phyloP scores from a whole-genome alignment of 2,329 filamentous ascomycete genomes.

The Apiospora arundinis region DNA sequence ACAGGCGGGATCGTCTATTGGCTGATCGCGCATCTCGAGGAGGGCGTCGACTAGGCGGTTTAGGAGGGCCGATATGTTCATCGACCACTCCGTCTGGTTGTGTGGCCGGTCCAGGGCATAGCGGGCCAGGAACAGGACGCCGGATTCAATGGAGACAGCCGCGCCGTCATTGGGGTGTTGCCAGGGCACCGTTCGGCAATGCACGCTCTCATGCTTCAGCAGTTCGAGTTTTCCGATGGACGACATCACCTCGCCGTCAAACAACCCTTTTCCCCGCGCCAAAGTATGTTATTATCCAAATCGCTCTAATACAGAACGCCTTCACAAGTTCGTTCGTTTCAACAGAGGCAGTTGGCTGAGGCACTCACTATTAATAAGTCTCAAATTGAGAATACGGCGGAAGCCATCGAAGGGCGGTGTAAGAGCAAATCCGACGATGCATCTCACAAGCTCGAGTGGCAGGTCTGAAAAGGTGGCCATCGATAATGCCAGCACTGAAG shows the following conservation, averaged over 20 bases:
- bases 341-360: background rate
- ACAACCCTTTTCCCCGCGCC: background rate
- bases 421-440: background rate
- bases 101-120: background rate
- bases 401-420: background rate
- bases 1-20: background rate
- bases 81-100: background rate
- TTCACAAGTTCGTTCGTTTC: too few species aligned
- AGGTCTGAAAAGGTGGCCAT: background rate
- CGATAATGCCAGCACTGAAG: too few species aligned
- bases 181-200: background rate
- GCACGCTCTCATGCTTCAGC: background rate
- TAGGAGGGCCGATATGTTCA: background rate
- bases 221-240: background rate
- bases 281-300: too few species aligned
- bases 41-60: background rate
- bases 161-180: background rate
- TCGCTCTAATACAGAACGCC: too few species aligned
- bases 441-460: background rate
- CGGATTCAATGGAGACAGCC: background rate
- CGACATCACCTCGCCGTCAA: background rate
- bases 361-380: background rate
- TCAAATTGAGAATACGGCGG: background rate
- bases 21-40: background rate
- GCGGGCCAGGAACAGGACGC: background rate